Conservation (phyloP, 106 monocot genomes). For the Acanthochlamys bracteata region DNA sequence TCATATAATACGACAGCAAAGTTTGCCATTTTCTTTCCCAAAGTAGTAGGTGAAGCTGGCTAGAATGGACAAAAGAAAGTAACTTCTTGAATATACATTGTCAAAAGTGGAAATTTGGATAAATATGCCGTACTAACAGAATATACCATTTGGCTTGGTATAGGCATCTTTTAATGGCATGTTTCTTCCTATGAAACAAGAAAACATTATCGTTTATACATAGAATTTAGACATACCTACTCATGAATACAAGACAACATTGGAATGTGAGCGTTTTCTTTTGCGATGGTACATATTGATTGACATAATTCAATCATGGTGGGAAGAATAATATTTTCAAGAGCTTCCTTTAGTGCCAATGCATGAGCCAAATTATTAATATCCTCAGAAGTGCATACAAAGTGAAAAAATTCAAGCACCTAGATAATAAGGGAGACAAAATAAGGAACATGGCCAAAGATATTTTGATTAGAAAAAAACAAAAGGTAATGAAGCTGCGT, state of each 20-base stretch:
- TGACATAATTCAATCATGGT: conserved; percentile 63
- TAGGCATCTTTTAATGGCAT: too few relatives aligned
- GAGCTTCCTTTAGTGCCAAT: conserved; percentile 66
- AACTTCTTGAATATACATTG: too few relatives aligned
- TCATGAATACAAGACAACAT: conserved; percentile 98
- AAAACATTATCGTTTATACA: neutral
- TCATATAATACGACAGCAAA: conserved; percentile 65
- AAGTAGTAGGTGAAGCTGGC: conserved; percentile 97
- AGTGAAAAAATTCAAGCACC: conserved; percentile 98
- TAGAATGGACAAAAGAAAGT: conserved; percentile 13
- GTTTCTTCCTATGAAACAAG: too few relatives aligned
- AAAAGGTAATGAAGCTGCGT: neutral
- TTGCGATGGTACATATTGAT: conserved; percentile 59
- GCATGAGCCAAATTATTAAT: conserved; percentile 95
- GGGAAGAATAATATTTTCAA: conserved; percentile 69
- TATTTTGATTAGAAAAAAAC: neutral
- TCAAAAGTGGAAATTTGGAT: too few relatives aligned
- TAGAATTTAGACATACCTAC: conserved; percentile 88
- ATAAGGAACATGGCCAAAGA: neutral
- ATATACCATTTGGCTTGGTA: too few relatives aligned
- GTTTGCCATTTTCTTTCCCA: conserved; percentile 94
- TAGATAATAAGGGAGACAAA: too few relatives aligned
- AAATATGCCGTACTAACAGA: too few relatives aligned
- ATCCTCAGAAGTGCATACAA: conserved; percentile 97
- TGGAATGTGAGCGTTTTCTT: conserved; percentile 56